Evolutionary conservation across 768 basidiomycete genomes (phyloP).

Genomic region (Lactifluus echinatus): DNA sequence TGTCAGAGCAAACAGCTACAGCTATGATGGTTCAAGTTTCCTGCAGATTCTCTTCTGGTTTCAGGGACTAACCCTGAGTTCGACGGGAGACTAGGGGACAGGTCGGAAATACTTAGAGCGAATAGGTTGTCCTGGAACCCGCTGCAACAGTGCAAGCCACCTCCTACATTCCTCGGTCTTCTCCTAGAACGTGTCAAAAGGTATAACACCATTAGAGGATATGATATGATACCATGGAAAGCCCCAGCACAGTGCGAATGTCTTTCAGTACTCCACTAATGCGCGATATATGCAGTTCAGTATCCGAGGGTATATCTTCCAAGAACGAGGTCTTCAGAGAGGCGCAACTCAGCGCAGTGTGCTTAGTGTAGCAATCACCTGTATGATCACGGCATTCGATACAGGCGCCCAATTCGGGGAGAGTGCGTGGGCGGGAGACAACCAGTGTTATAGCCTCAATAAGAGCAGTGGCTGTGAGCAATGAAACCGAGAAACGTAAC

Average conservation of each 20-base stretch:
- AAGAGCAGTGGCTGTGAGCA: constrained; percentile 18
- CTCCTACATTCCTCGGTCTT: constrained; percentile 1
- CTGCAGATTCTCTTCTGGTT: neutral
- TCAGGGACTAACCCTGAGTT: neutral
- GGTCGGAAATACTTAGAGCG: constrained; percentile 7
- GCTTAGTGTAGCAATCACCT: neutral
- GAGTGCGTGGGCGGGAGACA: neutral
- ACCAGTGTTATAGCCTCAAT: constrained; percentile 11
- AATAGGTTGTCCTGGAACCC: neutral
- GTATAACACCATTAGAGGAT: neutral
- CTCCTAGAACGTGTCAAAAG: neutral
- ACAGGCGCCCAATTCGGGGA: neutral
- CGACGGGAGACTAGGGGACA: neutral
- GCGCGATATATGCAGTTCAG: neutral
- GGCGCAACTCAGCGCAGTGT: neutral
- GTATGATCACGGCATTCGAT: neutral
- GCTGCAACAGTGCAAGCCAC: constrained; percentile 4
- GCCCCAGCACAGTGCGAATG: constrained; percentile 7
- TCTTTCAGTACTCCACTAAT: neutral
- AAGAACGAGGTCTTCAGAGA: neutral
- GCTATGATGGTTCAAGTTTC: too few species aligned
- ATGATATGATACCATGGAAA: constrained; percentile 3
- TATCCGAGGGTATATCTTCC: neutral
- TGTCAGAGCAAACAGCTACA: neutral
- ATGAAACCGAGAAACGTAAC: constrained; percentile 12